Evolutionary conservation across 352 stramenopile species (phyloP).

Genomic region (Phytophthora ohioensis): DNA sequence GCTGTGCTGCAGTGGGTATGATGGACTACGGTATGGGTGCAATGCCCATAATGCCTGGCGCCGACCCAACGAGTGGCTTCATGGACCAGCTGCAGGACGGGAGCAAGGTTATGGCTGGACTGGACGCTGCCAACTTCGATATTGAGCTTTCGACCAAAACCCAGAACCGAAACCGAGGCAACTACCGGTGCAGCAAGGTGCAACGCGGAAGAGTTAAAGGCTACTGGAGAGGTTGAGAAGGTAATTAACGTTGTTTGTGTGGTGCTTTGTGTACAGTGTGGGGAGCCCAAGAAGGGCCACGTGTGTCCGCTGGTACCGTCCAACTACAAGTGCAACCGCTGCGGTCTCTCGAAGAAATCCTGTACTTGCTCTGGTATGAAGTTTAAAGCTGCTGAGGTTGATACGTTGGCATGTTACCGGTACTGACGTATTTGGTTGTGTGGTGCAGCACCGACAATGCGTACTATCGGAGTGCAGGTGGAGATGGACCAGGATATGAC

Average conservation of each 20-base stretch:
- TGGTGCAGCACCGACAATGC: constrained; percentile 57
- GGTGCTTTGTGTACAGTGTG: constrained; percentile 55
- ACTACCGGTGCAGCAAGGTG: constrained; percentile 90
- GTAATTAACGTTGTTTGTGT: not conserved
- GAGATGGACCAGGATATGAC: constrained; percentile 89
- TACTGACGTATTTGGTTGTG: constrained; percentile 14
- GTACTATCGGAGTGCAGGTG: constrained; percentile 75
- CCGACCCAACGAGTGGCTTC: constrained; percentile 47
- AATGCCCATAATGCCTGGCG: constrained; percentile 51
- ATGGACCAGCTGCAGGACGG: constrained; percentile 68
- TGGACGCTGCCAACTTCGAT: constrained; percentile 43
- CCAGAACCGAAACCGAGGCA: constrained; percentile 85
- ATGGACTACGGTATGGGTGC: constrained; percentile 61
- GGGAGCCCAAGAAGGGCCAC: constrained; percentile 88
- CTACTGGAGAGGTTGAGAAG: not conserved
- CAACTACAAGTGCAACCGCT: constrained; percentile 86
- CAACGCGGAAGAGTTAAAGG: not conserved
- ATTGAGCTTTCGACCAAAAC: constrained; percentile 63
- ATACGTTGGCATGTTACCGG: not conserved
- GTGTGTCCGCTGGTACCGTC: constrained; percentile 84
- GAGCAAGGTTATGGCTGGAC: constrained; percentile 23
- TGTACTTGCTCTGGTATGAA: constrained; percentile 73
- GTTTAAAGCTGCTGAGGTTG: not conserved
- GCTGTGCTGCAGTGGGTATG: constrained; percentile 50
- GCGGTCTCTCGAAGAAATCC: constrained; percentile 77